Percentiles rank a stretch among this genome's conserved stretches.
Evolutionary conservation across 768 basidiomycete species (phyloP).

Genomic region (Imleria badia): DNA sequence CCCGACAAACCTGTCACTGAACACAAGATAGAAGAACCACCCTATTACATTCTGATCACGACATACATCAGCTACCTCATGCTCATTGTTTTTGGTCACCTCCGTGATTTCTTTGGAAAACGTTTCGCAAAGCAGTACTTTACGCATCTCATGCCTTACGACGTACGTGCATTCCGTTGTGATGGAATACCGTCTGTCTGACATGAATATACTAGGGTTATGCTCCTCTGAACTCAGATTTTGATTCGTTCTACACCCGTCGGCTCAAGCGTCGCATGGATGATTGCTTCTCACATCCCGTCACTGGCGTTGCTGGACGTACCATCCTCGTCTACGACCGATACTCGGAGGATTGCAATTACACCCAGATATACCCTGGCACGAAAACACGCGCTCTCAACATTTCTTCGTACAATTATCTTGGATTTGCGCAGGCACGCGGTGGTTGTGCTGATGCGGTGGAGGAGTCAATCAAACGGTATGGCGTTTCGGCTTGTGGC

Average conservation of each 20-base stretch:
- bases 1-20: constrained; percentile 43
- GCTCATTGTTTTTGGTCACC: constrained; percentile 87
- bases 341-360: constrained; percentile 76
- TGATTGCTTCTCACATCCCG: constrained; percentile 91
- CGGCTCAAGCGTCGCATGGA: constrained; percentile 93
- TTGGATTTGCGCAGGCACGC: constrained; percentile 92
- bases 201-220: constrained; percentile 66
- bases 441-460: constrained; percentile 96
- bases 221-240: constrained; percentile 95
- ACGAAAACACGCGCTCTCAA: constrained; percentile 86
- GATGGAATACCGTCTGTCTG: constrained; percentile 3
- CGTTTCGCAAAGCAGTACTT: constrained; percentile 67
- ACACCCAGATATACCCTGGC: constrained; percentile 75
- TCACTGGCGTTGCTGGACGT: constrained; percentile 94
- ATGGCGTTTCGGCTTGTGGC: constrained; percentile 78
- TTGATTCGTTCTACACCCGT: constrained; percentile 98
- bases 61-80: constrained; percentile 94
- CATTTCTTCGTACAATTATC: constrained; percentile 98
- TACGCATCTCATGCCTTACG: constrained; percentile 76
- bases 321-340: constrained; percentile 88
- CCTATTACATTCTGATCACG: constrained; percentile 87
- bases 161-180: constrained; percentile 55
- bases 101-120: constrained; percentile 95
- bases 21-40: constrained; percentile 78
- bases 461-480: constrained; percentile 76